Percentiles rank a stretch among this genome's conserved stretches.
Conservation (phyloP, 2,329 filamentous ascomycete species). For the Ophioceras dolichostomum region DNA sequence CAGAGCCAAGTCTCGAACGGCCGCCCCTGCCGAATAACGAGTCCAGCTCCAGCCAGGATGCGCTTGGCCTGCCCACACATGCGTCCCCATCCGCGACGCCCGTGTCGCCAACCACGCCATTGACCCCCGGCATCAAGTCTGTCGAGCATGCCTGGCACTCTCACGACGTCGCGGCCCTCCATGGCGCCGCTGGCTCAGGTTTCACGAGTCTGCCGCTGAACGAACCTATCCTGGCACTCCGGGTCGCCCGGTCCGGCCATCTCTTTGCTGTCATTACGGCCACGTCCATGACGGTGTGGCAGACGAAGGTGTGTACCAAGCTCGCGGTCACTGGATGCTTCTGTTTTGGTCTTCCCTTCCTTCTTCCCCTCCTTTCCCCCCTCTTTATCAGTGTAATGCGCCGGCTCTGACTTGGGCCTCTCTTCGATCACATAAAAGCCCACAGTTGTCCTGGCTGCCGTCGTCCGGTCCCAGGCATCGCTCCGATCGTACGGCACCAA, state of each 20-base stretch:
- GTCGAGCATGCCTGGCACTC: conserved; percentile 40
- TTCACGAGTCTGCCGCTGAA: conserved; percentile 38
- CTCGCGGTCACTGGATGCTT: conserved; percentile 1
- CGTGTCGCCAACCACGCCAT: conserved; percentile 38
- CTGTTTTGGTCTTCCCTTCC: neutral
- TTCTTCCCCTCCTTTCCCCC: too few relatives aligned
- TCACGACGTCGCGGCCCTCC: too few relatives aligned
- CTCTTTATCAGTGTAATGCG: neutral
- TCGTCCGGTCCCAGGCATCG: conserved; percentile 71
- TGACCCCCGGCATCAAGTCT: conserved; percentile 44
- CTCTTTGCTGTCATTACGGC: conserved; percentile 78
- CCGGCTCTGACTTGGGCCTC: neutral
- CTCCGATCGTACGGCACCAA: conserved; percentile 77
- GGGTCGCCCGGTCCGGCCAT: conserved; percentile 67
- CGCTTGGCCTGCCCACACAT: conserved; percentile 19
- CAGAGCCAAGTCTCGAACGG: conserved; percentile 12
- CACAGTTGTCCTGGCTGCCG: conserved; percentile 73
- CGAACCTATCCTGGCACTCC: conserved; percentile 61
- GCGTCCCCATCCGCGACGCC: conserved; percentile 26
- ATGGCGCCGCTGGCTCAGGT: too few relatives aligned
- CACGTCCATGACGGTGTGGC: conserved; percentile 87
- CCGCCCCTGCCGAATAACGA: conserved; percentile 11
- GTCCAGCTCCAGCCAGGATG: conserved; percentile 18
- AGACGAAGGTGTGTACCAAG: conserved; percentile 60
- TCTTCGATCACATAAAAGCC: conserved; percentile 40